Percentiles rank a stretch among this genome's conserved stretches.
These are phyloP conservation scores for Emydomyces testavorans DNA, from an alignment of 2,329 filamentous ascomycete species.

Conservation along the genomic window DNA sequence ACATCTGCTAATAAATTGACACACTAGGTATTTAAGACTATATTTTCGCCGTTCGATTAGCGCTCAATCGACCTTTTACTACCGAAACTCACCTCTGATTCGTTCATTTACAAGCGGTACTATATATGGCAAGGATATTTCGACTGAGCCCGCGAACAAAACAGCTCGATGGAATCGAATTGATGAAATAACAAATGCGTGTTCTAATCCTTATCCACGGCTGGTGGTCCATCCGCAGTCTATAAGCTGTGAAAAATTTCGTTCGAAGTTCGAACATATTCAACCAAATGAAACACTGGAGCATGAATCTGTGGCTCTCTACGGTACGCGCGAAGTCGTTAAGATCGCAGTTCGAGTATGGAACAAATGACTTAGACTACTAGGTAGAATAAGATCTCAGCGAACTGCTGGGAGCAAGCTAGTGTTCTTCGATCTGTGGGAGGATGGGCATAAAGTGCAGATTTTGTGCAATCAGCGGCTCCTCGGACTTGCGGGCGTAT, in stretches of 20 bases:
- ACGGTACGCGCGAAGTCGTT: conserved; percentile 28
- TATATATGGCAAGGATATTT: not conserved
- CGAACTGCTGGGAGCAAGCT: conserved; percentile 65
- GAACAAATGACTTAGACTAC: conserved; percentile 30
- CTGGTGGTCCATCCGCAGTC: conserved; percentile 23
- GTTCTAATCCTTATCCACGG: conserved; percentile 31
- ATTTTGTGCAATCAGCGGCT: conserved; percentile 57
- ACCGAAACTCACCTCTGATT: not conserved
- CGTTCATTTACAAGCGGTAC: not conserved
- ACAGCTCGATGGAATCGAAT: conserved; percentile 21
- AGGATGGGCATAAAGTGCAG: conserved; percentile 63
- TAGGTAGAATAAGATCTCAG: conserved; percentile 63
- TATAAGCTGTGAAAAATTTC: conserved; percentile 30
- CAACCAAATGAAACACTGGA: conserved; percentile 32
- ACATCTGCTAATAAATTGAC: not conserved
- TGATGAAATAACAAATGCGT: conserved; percentile 28
- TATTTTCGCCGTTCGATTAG: no score
- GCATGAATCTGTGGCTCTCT: conserved; percentile 30
- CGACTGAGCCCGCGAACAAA: not conserved
- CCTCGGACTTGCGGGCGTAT: conserved; percentile 28
- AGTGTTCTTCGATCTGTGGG: conserved; percentile 69
- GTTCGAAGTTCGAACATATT: conserved; percentile 28
- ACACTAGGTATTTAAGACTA: not conserved
- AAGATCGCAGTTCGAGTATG: conserved; percentile 8
- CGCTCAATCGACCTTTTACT: not conserved